A percentile compares a stretch with the other conserved stretches of the same genome.
These are phyloP conservation scores for Capsicum pubescens DNA, from an alignment of 257 asterid genomes.

Conservation along the genomic window DNA sequence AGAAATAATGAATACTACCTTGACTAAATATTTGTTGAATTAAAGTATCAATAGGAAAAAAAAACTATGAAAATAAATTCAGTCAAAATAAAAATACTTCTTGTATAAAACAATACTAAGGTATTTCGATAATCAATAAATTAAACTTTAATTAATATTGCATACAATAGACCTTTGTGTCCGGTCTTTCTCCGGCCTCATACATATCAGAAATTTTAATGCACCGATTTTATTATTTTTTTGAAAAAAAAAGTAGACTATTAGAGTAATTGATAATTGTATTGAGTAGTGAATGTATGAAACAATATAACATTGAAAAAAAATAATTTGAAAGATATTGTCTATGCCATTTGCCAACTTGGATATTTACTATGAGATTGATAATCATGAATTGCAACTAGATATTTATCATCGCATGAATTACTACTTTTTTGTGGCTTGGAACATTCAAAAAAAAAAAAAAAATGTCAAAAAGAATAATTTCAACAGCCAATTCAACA, in stretches of 20 bases:
- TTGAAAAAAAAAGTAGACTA: background rate
- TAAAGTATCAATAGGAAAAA: background rate
- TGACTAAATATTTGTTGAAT: background rate
- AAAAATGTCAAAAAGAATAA: background rate
- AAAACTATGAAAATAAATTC: background rate
- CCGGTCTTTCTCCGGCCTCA: no score
- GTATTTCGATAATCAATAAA: background rate
- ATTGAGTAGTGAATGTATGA: background rate
- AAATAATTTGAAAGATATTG: background rate
- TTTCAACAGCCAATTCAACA: constrained; percentile 20
- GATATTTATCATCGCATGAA: background rate
- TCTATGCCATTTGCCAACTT: background rate
- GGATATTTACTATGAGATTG: background rate
- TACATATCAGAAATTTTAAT: no score
- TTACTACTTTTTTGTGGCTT: background rate
- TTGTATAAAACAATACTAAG: background rate
- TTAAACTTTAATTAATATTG: background rate
- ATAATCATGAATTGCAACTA: background rate
- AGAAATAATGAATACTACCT: background rate
- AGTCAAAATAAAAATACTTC: background rate
- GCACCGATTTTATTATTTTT: no score
- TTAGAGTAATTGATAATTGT: background rate
- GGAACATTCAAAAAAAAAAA: background rate
- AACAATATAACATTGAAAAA: background rate
- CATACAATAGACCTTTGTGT: no score